Base-by-base conservation (phyloP, 1,284 basidiomycete genomes). In the Melampsora larici-populina region DNA sequence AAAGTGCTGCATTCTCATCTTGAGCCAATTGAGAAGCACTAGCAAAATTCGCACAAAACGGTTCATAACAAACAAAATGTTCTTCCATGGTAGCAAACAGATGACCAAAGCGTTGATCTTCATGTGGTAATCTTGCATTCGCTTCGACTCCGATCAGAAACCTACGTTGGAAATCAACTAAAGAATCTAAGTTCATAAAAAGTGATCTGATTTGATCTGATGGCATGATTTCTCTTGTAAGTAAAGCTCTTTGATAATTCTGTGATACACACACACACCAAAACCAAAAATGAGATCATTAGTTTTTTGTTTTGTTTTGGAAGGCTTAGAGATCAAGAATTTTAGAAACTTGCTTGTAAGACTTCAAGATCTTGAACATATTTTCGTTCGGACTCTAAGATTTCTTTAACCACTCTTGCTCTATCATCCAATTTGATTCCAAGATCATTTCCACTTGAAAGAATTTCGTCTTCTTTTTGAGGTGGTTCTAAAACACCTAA, bases 361-460 rank as follows among this genome's bases (percentile, higher is more conserved):
- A 95, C 90, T 85, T 99, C 97, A 77, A 99, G 87, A 85, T 99
- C 96, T 84, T 96, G 92, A 21, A 99, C 96, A 84, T 96, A 99
- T 86, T 97, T 97, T 73, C 96, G 90, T 84, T 99, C 97, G 3
- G 93, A 95, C 83, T 94, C 92, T 70, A 97, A 89, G 81, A 96
- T 89, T 84, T 97, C 94, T 80, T 88, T 88, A 76, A 94, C 88
- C 80, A 93, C 91, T 81, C 92, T 90, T 80, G 89, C 89, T 46
- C 92, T 87, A 26, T 90, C 90, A 21, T 89, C 87, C 70, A 71
- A 51, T n/a, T 62, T 60, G 21, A 78, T 74, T 24, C 66, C 74
- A 18, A 79, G 33, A 33, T 67, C 65, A 63, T 58, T 68, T 17
- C 36, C 36, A 9, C n/a, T 67, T 36, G 24, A 75, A 13, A 82